phyloP scores from a whole-genome alignment of 139 green algal species.

The Chlamydomonas urium region DNA sequence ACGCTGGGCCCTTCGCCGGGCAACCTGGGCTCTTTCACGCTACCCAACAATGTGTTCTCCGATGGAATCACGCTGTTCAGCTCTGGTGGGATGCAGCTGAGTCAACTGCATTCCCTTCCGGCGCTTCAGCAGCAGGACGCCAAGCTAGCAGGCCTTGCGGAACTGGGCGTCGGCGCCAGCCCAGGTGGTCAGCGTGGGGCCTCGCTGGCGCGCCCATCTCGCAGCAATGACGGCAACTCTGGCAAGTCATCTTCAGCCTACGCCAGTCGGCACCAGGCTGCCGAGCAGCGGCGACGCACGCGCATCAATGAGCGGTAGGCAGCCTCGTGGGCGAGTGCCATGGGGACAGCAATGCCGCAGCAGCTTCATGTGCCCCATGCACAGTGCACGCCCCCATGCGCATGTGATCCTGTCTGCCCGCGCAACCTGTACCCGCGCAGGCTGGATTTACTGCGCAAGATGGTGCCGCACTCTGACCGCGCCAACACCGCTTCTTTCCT shows the following conservation, averaged over 20 bases:
- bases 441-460: slow-evolving; percentile 60
- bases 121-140: background rate
- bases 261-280: slow-evolving; percentile 57
- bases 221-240: background rate
- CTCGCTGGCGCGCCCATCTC: background rate
- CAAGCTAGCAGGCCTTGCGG: too few species aligned
- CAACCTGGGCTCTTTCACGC: too few species aligned
- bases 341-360: background rate
- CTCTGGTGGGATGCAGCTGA: background rate
- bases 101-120: background rate
- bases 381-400: background rate
- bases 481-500: slow-evolving; percentile 64
- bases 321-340: background rate
- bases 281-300: slow-evolving; percentile 63
- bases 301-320: slow-evolving; percentile 72
- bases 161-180: too few species aligned
- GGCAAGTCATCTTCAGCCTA: slow-evolving; percentile 27
- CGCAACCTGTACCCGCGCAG: slow-evolving; percentile 20
- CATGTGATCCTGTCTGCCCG: background rate
- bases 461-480: slow-evolving; percentile 77
- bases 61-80: background rate
- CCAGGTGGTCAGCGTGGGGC: too few species aligned
- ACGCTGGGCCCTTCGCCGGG: too few species aligned
- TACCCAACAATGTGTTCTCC: background rate
- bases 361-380: background rate